Evolutionary conservation across 495 filamentous ascomycete genomes (phyloP).

Genomic region (Penicillium pulvis): DNA sequence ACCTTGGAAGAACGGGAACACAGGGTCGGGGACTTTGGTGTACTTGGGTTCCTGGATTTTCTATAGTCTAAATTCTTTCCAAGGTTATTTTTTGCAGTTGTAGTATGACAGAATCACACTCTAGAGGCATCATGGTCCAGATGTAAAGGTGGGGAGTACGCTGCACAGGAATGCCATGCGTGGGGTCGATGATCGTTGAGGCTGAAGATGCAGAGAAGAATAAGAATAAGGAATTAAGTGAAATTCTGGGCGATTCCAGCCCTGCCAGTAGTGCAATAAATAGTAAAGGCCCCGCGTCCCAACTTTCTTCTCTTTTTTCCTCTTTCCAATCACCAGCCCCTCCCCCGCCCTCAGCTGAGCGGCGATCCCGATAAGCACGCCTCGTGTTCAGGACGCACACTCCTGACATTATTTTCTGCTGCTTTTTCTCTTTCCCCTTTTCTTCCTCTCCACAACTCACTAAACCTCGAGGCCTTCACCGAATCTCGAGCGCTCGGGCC

Average conservation of each 20-base stretch:
- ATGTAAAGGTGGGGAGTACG: background rate
- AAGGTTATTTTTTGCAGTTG: background rate
- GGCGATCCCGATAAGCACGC: constrained; percentile 12
- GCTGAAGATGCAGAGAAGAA: constrained; percentile 5
- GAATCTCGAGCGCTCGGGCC: constrained; percentile 9
- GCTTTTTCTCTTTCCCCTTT: constrained; percentile 17
- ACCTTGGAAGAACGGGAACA: constrained; percentile 17
- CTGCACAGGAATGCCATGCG: background rate
- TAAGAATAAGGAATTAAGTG: background rate
- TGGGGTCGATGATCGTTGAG: background rate
- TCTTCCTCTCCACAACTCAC: constrained; percentile 9
- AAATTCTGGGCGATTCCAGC: constrained; percentile 1
- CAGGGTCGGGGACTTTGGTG: background rate
- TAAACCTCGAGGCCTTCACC: constrained; percentile 4
- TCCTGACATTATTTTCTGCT: background rate
- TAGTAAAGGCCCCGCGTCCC: background rate
- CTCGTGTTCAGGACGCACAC: constrained; percentile 11
- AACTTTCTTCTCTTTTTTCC: constrained; percentile 1
- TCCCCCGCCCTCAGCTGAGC: constrained; percentile 20
- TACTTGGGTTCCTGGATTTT: background rate
- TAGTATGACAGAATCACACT: background rate
- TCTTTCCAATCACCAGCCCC: constrained; percentile 9
- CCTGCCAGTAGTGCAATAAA: constrained; percentile 2
- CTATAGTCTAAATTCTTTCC: background rate
- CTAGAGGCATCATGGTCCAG: background rate